These are phyloP conservation scores for Paradendryphiella salina DNA, from an alignment of 2,329 filamentous ascomycete species.

Conservation along the genomic window DNA sequence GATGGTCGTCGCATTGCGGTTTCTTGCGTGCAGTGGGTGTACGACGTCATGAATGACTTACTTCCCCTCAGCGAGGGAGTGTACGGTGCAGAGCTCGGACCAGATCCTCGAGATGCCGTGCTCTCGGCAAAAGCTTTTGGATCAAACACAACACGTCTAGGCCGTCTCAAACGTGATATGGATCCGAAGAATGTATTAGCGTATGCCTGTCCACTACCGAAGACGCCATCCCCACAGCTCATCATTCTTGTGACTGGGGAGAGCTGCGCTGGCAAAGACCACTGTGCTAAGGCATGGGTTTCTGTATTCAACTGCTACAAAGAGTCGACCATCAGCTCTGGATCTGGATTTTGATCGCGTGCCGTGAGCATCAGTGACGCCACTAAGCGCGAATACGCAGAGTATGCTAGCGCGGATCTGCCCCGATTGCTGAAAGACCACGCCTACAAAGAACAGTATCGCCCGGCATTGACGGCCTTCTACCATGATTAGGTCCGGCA, in stretches of 20 bases:
- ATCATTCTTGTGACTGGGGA: constrained; percentile 58
- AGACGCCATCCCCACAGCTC: constrained; percentile 29
- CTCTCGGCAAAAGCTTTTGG: constrained; percentile 62
- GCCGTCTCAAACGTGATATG: constrained; percentile 54
- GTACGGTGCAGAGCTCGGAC: constrained; percentile 66
- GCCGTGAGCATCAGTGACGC: constrained; percentile 53
- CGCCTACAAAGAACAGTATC: constrained; percentile 65
- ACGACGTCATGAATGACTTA: constrained; percentile 54
- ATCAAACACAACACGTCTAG: constrained; percentile 55
- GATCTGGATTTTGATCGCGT: constrained; percentile 26
- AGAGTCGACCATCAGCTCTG: background rate
- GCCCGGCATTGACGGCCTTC: constrained; percentile 56
- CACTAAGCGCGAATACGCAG: constrained; percentile 54
- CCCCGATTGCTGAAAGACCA: constrained; percentile 56
- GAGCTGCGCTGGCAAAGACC: constrained; percentile 63
- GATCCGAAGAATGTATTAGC: constrained; percentile 59
- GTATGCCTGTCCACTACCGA: constrained; percentile 60
- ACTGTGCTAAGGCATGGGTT: constrained; percentile 59
- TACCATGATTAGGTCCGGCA: constrained; percentile 53
- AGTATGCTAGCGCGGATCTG: constrained; percentile 32
- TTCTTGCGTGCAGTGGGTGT: constrained; percentile 59
- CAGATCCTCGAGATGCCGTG: constrained; percentile 60
- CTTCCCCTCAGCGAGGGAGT: constrained; percentile 56
- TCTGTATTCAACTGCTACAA: constrained; percentile 43
- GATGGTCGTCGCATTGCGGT: constrained; percentile 52